Percentiles rank a stretch among this genome's conserved stretches.
These are phyloP conservation scores for Closterium sp. DNA, from an alignment of 139 green algal genomes.

Conservation along the genomic window DNA sequence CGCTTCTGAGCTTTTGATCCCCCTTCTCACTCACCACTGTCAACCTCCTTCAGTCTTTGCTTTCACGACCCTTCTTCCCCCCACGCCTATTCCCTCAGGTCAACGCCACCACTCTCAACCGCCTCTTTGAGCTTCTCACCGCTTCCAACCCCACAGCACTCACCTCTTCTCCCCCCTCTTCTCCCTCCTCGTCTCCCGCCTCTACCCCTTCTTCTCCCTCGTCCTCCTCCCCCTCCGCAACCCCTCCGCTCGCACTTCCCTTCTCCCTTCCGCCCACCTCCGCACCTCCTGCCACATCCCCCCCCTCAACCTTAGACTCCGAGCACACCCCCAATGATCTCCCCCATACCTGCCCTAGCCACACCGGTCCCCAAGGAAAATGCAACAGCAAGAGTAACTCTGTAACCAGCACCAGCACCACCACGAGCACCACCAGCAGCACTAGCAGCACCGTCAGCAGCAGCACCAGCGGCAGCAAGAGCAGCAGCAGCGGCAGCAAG, in stretches of 20 bases:
- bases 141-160: background rate
- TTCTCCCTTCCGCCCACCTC: background rate
- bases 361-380: background rate
- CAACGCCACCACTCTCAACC: background rate
- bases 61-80: background rate
- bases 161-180: background rate
- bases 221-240: background rate
- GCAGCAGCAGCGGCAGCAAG: background rate
- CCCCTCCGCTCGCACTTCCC: background rate
- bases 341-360: background rate
- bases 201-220: background rate
- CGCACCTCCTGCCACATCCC: background rate
- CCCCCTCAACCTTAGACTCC: background rate
- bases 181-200: background rate
- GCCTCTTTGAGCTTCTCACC: background rate
- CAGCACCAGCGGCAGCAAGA: no score
- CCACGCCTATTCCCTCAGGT: no score
- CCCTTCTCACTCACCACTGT: background rate
- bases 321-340: background rate
- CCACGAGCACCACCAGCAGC: no score
- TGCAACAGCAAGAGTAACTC: background rate
- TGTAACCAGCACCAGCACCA: background rate
- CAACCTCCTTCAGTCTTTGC: no score
- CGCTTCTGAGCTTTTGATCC: background rate
- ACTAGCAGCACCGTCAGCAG: no score